Evolutionary conservation across 1,284 basidiomycete genomes (phyloP).

Genomic region (Lentinula novae-zelandiae): DNA sequence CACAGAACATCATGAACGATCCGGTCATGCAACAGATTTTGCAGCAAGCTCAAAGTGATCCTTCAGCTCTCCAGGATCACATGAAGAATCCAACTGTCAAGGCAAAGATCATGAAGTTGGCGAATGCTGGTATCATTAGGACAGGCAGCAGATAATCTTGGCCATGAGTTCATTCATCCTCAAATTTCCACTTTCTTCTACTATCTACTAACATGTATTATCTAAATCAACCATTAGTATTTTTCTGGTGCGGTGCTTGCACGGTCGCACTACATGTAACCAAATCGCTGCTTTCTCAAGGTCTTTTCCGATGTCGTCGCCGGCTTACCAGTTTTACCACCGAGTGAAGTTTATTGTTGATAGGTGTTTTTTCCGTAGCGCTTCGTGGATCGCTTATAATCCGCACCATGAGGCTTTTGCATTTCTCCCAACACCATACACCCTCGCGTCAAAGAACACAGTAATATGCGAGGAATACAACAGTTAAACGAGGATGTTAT

Average conservation of each 20-base stretch:
- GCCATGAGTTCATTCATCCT: constrained; percentile 1
- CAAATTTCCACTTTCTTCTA: neutral
- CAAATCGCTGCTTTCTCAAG: neutral
- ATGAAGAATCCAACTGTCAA: constrained; percentile 92
- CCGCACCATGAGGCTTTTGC: constrained; percentile 6
- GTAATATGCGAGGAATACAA: constrained; percentile 7
- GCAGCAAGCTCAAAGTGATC: constrained; percentile 91
- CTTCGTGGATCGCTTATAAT: neutral
- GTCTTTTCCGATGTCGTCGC: constrained; percentile 3
- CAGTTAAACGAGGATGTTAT: constrained; percentile 13
- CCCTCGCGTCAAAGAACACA: neutral
- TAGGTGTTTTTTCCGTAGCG: neutral
- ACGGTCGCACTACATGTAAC: neutral
- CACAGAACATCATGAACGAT: constrained; percentile 78
- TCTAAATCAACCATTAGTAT: constrained; percentile 8
- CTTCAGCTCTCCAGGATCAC: constrained; percentile 89
- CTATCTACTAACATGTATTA: constrained; percentile 8
- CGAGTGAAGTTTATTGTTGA: neutral
- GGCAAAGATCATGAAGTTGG: constrained; percentile 87
- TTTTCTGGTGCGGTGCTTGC: neutral
- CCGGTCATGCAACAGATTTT: constrained; percentile 93
- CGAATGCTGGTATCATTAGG: constrained; percentile 91
- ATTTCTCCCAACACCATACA: neutral
- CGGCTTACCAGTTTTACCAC: neutral
- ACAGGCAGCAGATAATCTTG: constrained; percentile 39